Conservation (phyloP, 345 rosid genomes). For the Eutrema yunnanense region DNA sequence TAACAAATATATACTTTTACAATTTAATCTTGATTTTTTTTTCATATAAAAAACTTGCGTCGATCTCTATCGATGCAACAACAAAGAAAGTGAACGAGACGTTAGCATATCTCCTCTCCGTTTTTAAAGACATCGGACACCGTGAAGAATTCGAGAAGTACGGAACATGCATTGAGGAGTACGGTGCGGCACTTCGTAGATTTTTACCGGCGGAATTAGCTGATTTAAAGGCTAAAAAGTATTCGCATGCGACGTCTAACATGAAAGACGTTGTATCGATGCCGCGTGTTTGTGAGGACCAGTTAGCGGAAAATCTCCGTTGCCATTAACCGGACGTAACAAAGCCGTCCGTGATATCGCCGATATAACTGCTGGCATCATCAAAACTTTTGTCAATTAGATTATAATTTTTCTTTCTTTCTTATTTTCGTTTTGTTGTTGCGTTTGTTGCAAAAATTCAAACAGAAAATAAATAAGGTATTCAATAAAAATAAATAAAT, state of each 20-base stretch:
- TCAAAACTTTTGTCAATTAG: not conserved
- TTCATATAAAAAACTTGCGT: slow-evolving; percentile 3
- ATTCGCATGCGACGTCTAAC: not conserved
- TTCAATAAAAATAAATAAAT: no score
- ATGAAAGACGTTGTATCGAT: not conserved
- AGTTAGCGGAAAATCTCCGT: not conserved
- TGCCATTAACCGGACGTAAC: no score
- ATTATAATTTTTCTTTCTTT: not conserved
- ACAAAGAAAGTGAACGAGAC: not conserved
- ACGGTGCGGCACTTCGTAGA: not conserved
- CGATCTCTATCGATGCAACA: slow-evolving; percentile 16
- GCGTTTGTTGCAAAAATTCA: not conserved
- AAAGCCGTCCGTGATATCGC: no score
- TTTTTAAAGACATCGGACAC: not conserved
- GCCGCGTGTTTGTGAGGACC: not conserved
- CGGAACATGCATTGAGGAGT: slow-evolving; percentile 24
- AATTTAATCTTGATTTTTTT: not conserved
- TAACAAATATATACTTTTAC: not conserved
- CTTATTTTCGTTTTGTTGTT: not conserved
- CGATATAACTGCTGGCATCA: not conserved
- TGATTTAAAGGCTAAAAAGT: slow-evolving; percentile 9
- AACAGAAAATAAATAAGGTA: no score
- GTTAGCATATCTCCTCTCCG: not conserved
- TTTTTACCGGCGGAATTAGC: slow-evolving; percentile 7
- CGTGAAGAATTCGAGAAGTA: not conserved